Evolutionary conservation across 2,329 filamentous ascomycete species (phyloP).

Genomic region (Scedosporium minutisporum): DNA sequence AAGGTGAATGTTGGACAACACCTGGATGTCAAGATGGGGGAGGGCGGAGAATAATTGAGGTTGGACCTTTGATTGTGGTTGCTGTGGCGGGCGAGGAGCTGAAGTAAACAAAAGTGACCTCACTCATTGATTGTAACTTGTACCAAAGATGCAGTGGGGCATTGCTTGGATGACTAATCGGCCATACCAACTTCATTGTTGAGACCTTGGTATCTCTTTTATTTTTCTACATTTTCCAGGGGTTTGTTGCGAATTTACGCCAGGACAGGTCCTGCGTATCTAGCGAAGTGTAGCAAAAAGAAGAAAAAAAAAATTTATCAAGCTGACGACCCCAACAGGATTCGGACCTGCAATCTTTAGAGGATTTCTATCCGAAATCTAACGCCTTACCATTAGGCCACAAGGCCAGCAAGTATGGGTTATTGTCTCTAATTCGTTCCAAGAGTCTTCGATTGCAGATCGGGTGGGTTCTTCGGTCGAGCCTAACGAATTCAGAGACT

Average conservation of each 20-base stretch:
- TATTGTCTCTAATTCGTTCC: background rate
- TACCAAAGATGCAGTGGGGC: too few species aligned
- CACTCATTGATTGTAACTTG: too few species aligned
- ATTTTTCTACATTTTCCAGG: background rate
- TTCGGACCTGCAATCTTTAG: slow-evolving; percentile 7
- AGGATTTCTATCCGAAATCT: slow-evolving; percentile 5
- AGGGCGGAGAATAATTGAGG: too few species aligned
- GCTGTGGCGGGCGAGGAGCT: background rate
- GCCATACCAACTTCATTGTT: too few species aligned
- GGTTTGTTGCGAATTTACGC: background rate
- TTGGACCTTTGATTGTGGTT: background rate
- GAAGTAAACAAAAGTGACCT: too few species aligned
- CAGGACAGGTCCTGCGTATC: background rate
- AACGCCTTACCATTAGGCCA: slow-evolving; percentile 8
- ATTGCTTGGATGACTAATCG: too few species aligned
- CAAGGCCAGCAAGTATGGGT: slow-evolving; percentile 1
- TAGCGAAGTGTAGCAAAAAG: background rate
- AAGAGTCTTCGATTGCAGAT: background rate
- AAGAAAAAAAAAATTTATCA: background rate
- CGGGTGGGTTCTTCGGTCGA: background rate
- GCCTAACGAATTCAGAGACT: background rate
- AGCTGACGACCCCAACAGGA: slow-evolving; percentile 5
- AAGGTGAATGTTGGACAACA: background rate
- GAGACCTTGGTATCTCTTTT: background rate
- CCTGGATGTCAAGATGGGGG: too few species aligned